Conservation (phyloP, 148 eudicot species). For the Linanthus parryae region DNA sequence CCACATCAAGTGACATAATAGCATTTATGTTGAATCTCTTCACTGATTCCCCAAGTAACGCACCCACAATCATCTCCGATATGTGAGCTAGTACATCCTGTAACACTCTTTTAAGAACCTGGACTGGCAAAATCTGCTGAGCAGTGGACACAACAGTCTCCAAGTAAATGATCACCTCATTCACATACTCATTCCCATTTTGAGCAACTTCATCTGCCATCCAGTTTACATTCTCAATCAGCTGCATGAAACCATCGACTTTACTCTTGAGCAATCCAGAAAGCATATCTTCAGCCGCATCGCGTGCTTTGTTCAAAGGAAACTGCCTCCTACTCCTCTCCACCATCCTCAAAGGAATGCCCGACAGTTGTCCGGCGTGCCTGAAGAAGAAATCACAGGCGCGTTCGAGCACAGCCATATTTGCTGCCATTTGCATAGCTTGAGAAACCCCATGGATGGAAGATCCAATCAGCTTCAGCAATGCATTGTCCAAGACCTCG, state of each 20-base stretch:
- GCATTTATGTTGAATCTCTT: constrained; percentile 78
- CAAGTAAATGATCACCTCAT: constrained; percentile 86
- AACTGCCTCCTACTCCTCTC: constrained; percentile 85
- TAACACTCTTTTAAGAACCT: constrained; percentile 74
- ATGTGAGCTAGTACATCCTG: constrained; percentile 80
- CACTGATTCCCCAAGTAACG: constrained; percentile 71
- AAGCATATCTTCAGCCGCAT: constrained; percentile 89
- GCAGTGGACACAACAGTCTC: constrained; percentile 95
- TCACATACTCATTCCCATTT: constrained; percentile 84
- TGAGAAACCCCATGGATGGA: constrained; percentile 81
- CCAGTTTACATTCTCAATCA: constrained; percentile 95
- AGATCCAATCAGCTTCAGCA: constrained; percentile 61
- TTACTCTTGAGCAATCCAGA: constrained; percentile 89
- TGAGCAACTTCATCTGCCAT: constrained; percentile 77
- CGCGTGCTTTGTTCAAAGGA: constrained; percentile 74
- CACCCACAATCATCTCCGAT: constrained; percentile 72
- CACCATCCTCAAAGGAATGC: constrained; percentile 87
- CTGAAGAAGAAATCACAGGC: constrained; percentile 97
- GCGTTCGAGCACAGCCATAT: constrained; percentile 94
- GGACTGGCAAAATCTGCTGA: constrained; percentile 81
- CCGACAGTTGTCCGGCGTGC: constrained; percentile 95
- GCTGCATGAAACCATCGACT: constrained; percentile 74
- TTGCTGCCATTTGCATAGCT: constrained; percentile 96
- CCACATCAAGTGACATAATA: constrained; percentile 75
- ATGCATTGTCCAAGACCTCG: constrained; percentile 77